phyloP scores from a whole-genome alignment of 2,329 filamentous ascomycete species.

The Microthyrium microscopicum region DNA sequence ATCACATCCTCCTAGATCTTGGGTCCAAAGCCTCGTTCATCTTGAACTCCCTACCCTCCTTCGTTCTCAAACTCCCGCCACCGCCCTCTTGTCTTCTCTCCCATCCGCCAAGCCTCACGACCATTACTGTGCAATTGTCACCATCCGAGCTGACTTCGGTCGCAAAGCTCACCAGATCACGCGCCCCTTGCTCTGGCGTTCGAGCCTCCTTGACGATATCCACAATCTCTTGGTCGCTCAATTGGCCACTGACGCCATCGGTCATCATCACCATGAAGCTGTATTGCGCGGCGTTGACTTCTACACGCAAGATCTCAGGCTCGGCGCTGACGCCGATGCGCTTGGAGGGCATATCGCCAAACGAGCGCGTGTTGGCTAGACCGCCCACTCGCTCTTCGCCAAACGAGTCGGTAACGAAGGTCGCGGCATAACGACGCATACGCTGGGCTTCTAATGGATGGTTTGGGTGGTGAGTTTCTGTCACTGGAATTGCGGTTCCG shows the following conservation, averaged over 20 bases:
- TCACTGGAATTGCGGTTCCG: conserved; percentile 63
- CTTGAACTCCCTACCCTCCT: conserved; percentile 76
- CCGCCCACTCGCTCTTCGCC: conserved; percentile 92
- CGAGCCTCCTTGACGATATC: conserved; percentile 87
- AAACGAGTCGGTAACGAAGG: conserved; percentile 88
- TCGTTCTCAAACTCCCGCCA: conserved; percentile 74
- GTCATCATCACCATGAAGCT: conserved; percentile 76
- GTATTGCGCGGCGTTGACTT: conserved; percentile 70
- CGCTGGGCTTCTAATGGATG: conserved; percentile 68
- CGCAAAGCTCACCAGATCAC: conserved; percentile 67
- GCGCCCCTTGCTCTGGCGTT: conserved; percentile 74
- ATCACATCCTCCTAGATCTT: conserved; percentile 40
- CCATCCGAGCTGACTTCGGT: conserved; percentile 62
- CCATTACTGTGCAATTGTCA: conserved; percentile 48
- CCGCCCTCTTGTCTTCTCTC: conserved; percentile 66
- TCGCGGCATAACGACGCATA: conserved; percentile 68
- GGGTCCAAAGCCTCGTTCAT: conserved; percentile 69
- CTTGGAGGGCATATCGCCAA: conserved; percentile 84
- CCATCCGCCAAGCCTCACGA: conserved; percentile 48
- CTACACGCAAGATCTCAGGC: conserved; percentile 66
- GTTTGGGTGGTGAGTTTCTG: conserved; percentile 85
- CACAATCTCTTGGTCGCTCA: conserved; percentile 88
- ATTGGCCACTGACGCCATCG: conserved; percentile 73
- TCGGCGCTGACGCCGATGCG: conserved; percentile 88
- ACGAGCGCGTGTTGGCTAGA: conserved; percentile 82